Conservation (phyloP, 441 rosid species). For the Breynia disticha region DNA sequence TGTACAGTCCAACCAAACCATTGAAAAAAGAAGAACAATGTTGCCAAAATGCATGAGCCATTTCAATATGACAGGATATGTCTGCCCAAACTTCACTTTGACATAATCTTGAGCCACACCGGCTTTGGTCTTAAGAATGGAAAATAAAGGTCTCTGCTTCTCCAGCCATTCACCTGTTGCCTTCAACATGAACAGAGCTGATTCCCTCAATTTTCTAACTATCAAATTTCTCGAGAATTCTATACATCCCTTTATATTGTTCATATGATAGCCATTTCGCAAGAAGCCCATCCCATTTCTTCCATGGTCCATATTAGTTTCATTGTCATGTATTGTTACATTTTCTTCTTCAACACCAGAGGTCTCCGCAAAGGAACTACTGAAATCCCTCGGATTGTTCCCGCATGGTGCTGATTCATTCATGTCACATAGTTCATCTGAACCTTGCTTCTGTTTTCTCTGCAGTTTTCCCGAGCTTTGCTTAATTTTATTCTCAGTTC, state of each 20-base stretch:
- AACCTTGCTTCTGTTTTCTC: slow-evolving; percentile 30
- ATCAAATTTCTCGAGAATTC: slow-evolving; percentile 36
- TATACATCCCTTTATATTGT: slow-evolving; percentile 34
- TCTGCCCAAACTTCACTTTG: slow-evolving; percentile 36
- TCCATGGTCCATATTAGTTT: slow-evolving; percentile 27
- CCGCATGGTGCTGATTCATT: slow-evolving; percentile 24
- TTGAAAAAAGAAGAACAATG: slow-evolving; percentile 55
- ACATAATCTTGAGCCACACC: slow-evolving; percentile 38
- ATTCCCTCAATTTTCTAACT: slow-evolving; percentile 40
- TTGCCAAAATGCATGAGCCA: slow-evolving; percentile 63
- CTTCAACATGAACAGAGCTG: slow-evolving; percentile 26
- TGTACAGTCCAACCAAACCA: slow-evolving; percentile 87
- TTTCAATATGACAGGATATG: slow-evolving; percentile 52
- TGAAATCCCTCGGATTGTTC: slow-evolving; percentile 22
- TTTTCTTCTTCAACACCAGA: slow-evolving; percentile 24
- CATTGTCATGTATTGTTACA: slow-evolving; percentile 21
- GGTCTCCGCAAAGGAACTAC: slow-evolving; percentile 23
- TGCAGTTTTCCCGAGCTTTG: slow-evolving; percentile 21
- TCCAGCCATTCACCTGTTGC: slow-evolving; percentile 49
- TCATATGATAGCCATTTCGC: slow-evolving; percentile 34
- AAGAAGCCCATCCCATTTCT: slow-evolving; percentile 26
- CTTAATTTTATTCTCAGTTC: slow-evolving; percentile 23
- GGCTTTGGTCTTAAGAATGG: slow-evolving; percentile 26
- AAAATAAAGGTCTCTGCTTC: slow-evolving; percentile 45
- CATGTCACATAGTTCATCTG: slow-evolving; percentile 19